A percentile compares a stretch with the other conserved stretches of the same genome.
These are phyloP conservation scores for Cucumis cinereus DNA, from an alignment of 306 rosid species.

Conservation along the genomic window DNA sequence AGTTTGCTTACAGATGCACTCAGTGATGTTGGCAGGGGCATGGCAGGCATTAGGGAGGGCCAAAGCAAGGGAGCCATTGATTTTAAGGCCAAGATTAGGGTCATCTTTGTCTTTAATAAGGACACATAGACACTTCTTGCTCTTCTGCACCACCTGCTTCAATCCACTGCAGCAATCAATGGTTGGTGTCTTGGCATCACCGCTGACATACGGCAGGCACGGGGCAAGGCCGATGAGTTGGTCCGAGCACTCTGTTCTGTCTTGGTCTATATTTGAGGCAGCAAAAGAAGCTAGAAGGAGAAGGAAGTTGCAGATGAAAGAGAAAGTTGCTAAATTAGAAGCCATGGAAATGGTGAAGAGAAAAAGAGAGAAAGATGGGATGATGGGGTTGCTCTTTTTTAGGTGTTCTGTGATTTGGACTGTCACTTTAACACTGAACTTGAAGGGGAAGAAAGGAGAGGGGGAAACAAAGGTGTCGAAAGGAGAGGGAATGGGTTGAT, in stretches of 20 bases:
- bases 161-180: constrained; percentile 62
- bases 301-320: background rate
- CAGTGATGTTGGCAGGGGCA: constrained; percentile 31
- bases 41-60: constrained; percentile 41
- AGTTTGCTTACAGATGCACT: constrained; percentile 36
- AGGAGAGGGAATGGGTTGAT: background rate
- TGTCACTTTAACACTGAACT: background rate
- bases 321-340: background rate
- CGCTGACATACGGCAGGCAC: constrained; percentile 54
- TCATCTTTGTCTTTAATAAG: constrained; percentile 58
- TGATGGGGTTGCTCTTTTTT: background rate
- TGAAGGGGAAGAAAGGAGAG: background rate
- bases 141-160: constrained; percentile 32
- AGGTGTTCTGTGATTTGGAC: background rate
- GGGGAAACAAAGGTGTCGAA: background rate
- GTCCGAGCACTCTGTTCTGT: constrained; percentile 51
- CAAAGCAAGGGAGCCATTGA: constrained; percentile 51
- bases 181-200: constrained; percentile 47
- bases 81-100: constrained; percentile 50
- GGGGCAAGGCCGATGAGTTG: constrained; percentile 31
- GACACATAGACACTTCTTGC: constrained; percentile 56
- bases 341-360: constrained; percentile 13
- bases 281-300: constrained; percentile 17
- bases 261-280: constrained; percentile 41
- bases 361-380: background rate